Conservation (phyloP, 352 stramenopile genomes). For the Aphanomyces euteiches region DNA sequence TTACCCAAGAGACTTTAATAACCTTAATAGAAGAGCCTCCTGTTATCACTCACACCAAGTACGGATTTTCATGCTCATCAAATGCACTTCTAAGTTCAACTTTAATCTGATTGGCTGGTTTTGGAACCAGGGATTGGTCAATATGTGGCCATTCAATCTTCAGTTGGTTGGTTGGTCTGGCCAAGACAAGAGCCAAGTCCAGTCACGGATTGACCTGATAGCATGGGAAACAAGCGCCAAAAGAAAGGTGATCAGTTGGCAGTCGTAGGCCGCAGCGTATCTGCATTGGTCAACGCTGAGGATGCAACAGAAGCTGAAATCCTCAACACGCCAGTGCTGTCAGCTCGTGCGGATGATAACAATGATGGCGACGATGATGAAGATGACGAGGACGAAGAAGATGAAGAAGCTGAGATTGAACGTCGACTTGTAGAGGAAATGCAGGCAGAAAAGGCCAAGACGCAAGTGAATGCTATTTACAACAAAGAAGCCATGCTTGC, state of each 20-base stretch:
- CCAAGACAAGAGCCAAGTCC: background rate
- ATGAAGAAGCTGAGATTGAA: constrained; percentile 69
- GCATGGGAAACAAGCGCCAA: constrained; percentile 5
- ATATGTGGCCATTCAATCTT: constrained; percentile 21
- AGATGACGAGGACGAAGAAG: constrained; percentile 50
- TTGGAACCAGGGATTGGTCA: constrained; percentile 4
- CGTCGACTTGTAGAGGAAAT: constrained; percentile 67
- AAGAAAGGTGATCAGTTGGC: constrained; percentile 12
- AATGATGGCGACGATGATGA: constrained; percentile 37
- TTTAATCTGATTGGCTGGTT: constrained; percentile 3
- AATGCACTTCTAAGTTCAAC: background rate
- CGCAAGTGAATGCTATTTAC: constrained; percentile 53
- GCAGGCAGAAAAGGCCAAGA: constrained; percentile 45
- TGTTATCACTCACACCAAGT: background rate
- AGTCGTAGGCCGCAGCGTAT: constrained; percentile 28
- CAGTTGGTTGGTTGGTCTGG: constrained; percentile 25
- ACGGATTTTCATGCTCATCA: background rate
- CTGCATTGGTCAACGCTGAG: constrained; percentile 58
- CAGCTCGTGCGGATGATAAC: constrained; percentile 31
- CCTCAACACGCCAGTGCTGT: constrained; percentile 71
- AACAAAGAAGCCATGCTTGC: constrained; percentile 63
- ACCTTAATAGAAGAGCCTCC: background rate
- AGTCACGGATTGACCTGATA: constrained; percentile 6
- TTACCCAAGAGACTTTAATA: constrained; percentile 17
- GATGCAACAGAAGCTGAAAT: constrained; percentile 77